These are phyloP conservation scores for Cercospora janseana DNA, from an alignment of 2,329 filamentous ascomycete genomes.

Conservation along the genomic window DNA sequence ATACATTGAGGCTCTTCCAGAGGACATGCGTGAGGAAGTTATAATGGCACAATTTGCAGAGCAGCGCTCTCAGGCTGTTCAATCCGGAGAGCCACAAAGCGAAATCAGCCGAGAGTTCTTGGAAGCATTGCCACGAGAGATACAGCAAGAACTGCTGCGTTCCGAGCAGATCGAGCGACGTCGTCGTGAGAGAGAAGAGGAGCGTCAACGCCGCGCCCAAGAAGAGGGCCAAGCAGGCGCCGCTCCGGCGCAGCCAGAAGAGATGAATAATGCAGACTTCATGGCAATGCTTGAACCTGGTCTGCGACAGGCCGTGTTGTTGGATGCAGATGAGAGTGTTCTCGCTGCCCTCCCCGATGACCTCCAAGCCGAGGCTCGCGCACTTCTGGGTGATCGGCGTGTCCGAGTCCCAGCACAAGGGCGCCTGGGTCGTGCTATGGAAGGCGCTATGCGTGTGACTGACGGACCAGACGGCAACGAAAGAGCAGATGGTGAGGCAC, in stretches of 20 bases:
- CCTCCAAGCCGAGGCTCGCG: constrained; percentile 80
- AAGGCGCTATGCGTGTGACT: constrained; percentile 22
- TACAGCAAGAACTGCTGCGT: constrained; percentile 85
- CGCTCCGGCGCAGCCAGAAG: constrained; percentile 58
- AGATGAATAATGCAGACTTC: constrained; percentile 93
- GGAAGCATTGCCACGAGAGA: constrained; percentile 84
- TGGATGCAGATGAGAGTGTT: constrained; percentile 88
- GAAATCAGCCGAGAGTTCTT: constrained; percentile 93
- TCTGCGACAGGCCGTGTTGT: constrained; percentile 79
- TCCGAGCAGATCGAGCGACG: constrained; percentile 88
- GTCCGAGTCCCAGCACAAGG: constrained; percentile 20
- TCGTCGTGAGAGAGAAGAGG: constrained; percentile 79
- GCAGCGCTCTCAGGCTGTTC: constrained; percentile 72
- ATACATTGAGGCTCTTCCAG: constrained; percentile 94
- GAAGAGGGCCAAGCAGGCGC: constrained; percentile 38
- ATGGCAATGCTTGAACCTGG: constrained; percentile 83
- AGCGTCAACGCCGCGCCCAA: constrained; percentile 60
- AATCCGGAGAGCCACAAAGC: constrained; percentile 69
- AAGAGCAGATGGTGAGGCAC: constrained; percentile 28
- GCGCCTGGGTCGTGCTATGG: constrained; percentile 20
- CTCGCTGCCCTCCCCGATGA: constrained; percentile 81
- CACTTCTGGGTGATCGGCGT: constrained; percentile 56
- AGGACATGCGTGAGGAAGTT: constrained; percentile 93
- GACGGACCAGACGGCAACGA: constrained; percentile 29
- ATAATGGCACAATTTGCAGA: constrained; percentile 86